Conservation (phyloP, 495 filamentous ascomycete species). For the Trichoderma asperelloides region DNA sequence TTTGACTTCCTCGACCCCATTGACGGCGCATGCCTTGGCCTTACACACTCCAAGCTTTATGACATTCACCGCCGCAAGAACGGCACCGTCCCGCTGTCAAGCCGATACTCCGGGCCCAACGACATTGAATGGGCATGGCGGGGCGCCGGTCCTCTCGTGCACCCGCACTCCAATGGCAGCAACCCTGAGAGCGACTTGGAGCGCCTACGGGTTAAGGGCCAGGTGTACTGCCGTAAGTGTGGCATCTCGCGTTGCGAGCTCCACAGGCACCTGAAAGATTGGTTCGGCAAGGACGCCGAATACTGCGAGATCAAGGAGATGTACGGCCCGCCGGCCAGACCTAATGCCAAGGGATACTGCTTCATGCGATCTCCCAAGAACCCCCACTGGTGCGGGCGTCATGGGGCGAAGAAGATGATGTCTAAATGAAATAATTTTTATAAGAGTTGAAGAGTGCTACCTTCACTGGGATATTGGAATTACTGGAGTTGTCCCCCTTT, state of each 20-base stretch:
- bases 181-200: constrained; percentile 22
- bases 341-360: constrained; percentile 32
- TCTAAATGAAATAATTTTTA: neutral
- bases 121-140: constrained; percentile 48
- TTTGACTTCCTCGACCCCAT: constrained; percentile 46
- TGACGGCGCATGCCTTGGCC: constrained; percentile 45
- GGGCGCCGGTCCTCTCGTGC: constrained; percentile 30
- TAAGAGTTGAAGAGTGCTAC: neutral
- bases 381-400: constrained; percentile 38
- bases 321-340: constrained; percentile 33
- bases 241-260: constrained; percentile 44
- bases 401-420: constrained; percentile 21
- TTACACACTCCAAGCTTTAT: constrained; percentile 43
- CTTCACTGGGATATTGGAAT: neutral
- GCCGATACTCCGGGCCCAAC: constrained; percentile 42
- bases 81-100: constrained; percentile 38
- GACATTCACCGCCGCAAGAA: constrained; percentile 40
- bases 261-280: constrained; percentile 44
- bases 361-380: constrained; percentile 41
- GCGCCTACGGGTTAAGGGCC: constrained; percentile 32
- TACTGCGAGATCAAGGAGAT: constrained; percentile 43
- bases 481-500: neutral
- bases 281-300: constrained; percentile 38
- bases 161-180: constrained; percentile 13
- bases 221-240: constrained; percentile 43